Percentiles rank a stretch among this genome's conserved stretches.
phyloP scores from a whole-genome alignment of 2,329 filamentous ascomycete species.

The Cladosporium velox region DNA sequence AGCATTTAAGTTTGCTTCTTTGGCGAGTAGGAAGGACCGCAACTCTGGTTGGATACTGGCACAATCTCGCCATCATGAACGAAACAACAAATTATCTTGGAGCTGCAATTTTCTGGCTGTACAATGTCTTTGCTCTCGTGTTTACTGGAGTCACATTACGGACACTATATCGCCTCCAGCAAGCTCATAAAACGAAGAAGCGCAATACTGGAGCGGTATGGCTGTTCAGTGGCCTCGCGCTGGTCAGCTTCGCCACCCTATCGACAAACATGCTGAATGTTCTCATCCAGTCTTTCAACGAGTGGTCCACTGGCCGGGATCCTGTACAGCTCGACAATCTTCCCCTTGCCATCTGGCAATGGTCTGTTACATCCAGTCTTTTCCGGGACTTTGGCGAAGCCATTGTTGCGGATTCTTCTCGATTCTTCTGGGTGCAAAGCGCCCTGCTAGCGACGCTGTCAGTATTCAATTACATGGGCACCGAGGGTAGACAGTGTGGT shows the following conservation, averaged over 20 bases:
- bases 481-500: constrained; percentile 30
- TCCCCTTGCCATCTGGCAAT: constrained; percentile 30
- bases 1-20: background rate
- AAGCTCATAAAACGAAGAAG: background rate
- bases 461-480: constrained; percentile 34
- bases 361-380: constrained; percentile 37
- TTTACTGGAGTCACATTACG: constrained; percentile 26
- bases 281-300: constrained; percentile 36
- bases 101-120: constrained; percentile 39
- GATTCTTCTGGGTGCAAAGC: constrained; percentile 32
- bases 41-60: background rate
- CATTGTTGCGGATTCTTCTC: constrained; percentile 29
- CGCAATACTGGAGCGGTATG: background rate
- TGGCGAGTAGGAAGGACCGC: background rate
- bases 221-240: constrained; percentile 30
- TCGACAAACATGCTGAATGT: constrained; percentile 40
- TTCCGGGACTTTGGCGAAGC: constrained; percentile 39
- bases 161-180: constrained; percentile 14
- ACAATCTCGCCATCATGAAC: background rate
- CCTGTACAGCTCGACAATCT: background rate
- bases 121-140: constrained; percentile 35
- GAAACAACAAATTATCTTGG: constrained; percentile 30
- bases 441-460: constrained; percentile 31
- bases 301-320: constrained; percentile 25
- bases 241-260: constrained; percentile 35